Percentiles rank a stretch among this genome's conserved stretches.
These are phyloP conservation scores for Collybia mongolica DNA, from an alignment of 768 basidiomycete genomes.

Conservation along the genomic window DNA sequence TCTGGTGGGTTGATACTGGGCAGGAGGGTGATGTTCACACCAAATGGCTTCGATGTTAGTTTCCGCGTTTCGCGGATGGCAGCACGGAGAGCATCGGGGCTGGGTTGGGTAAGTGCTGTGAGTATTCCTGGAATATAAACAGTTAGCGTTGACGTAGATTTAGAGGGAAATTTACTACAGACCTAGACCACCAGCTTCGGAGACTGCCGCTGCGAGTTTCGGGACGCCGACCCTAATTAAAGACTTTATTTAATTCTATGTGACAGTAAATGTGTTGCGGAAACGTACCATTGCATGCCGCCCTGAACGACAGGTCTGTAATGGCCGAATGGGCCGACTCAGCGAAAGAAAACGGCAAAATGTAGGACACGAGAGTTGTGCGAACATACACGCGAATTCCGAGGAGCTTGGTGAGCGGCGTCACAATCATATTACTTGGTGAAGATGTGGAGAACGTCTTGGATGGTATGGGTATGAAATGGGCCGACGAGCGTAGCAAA, in stretches of 20 bases:
- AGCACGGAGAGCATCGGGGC: conserved; percentile 72
- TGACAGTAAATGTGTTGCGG: background rate
- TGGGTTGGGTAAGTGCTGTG: conserved; percentile 87
- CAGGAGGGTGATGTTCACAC: conserved; percentile 84
- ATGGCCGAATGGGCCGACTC: background rate
- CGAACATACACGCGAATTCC: conserved; percentile 61
- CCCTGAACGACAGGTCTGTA: conserved; percentile 79
- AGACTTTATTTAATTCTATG: background rate
- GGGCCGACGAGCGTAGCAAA: background rate
- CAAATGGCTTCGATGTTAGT: conserved; percentile 74
- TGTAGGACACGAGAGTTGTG: background rate
- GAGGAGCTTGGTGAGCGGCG: conserved; percentile 62
- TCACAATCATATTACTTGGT: conserved; percentile 38
- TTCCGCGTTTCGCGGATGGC: conserved; percentile 79
- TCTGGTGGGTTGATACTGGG: conserved; percentile 91
- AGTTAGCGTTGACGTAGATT: conserved; percentile 1
- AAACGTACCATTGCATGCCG: conserved; percentile 82
- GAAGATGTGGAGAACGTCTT: conserved; percentile 4
- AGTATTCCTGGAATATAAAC: conserved; percentile 54
- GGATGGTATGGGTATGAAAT: background rate
- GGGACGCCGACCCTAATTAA: conserved; percentile 75
- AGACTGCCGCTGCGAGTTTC: conserved; percentile 70
- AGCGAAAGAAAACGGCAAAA: conserved; percentile 2
- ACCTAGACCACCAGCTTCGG: conserved; percentile 83
- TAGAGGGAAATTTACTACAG: conserved; percentile 12